Percentiles rank a stretch among this genome's conserved stretches.
Evolutionary conservation across 768 basidiomycete genomes (phyloP).

Genomic region (Lactarius hatsudake): DNA sequence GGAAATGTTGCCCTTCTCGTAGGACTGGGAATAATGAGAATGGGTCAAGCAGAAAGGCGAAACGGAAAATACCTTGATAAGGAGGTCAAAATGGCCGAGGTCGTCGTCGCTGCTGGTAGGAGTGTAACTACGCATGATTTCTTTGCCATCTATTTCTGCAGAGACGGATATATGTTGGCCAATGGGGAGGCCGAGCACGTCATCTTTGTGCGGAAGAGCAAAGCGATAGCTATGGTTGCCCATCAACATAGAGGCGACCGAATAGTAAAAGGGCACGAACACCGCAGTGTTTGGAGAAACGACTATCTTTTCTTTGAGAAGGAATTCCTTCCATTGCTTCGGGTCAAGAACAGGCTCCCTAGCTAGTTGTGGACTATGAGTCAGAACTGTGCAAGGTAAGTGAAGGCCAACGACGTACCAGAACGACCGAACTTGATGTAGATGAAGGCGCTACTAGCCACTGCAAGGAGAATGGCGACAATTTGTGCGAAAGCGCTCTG

Average conservation of each 20-base stretch:
- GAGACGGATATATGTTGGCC: slow-evolving; percentile 95
- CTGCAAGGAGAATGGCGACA: slow-evolving; percentile 50
- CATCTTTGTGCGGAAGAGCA: slow-evolving; percentile 66
- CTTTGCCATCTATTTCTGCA: slow-evolving; percentile 90
- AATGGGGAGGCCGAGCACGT: slow-evolving; percentile 88
- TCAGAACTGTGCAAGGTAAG: neutral
- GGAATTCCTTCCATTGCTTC: slow-evolving; percentile 75
- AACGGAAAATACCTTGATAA: slow-evolving; percentile 74
- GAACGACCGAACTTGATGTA: slow-evolving; percentile 47
- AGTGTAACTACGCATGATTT: slow-evolving; percentile 89
- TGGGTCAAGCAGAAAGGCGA: neutral
- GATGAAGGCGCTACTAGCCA: slow-evolving; percentile 49
- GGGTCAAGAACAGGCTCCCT: slow-evolving; percentile 73
- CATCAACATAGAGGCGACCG: slow-evolving; percentile 8
- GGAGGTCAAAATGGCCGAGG: slow-evolving; percentile 89
- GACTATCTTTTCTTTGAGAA: slow-evolving; percentile 73
- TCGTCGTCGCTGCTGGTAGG: slow-evolving; percentile 94
- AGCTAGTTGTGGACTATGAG: slow-evolving; percentile 39
- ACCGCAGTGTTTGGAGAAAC: slow-evolving; percentile 96
- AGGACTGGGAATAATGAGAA: slow-evolving; percentile 53
- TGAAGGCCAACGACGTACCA: slow-evolving; percentile 35
- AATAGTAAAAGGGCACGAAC: slow-evolving; percentile 44
- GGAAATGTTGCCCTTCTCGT: slow-evolving; percentile 97
- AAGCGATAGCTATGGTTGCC: slow-evolving; percentile 77
- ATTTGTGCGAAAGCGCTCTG: slow-evolving; percentile 43